Conservation (phyloP, 768 basidiomycete genomes). For the Thelephora ganbajun region DNA sequence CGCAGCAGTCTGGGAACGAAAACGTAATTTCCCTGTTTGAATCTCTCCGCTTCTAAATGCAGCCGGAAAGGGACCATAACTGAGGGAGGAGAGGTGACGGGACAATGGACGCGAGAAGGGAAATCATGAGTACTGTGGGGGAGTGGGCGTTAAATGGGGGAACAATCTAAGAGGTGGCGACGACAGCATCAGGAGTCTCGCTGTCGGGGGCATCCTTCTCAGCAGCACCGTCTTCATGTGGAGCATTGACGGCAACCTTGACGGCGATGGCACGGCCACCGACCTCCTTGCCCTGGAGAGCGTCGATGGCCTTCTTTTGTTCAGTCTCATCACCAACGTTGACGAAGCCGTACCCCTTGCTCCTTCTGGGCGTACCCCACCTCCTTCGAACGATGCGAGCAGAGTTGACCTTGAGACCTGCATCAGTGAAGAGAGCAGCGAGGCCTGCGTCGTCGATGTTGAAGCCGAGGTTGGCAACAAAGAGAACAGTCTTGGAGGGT, state of each 20-base stretch:
- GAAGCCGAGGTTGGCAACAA: constrained; percentile 98
- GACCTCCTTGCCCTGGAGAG: constrained; percentile 78
- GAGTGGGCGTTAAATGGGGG: too few species aligned
- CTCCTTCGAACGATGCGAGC: constrained; percentile 83
- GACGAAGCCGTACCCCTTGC: constrained; percentile 97
- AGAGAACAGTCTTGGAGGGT: constrained; percentile 79
- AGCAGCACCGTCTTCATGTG: constrained; percentile 42
- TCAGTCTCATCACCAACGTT: constrained; percentile 83
- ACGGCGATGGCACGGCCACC: constrained; percentile 79
- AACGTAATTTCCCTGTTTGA: neutral
- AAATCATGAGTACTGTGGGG: neutral
- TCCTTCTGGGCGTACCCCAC: constrained; percentile 73
- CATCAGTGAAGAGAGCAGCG: constrained; percentile 71
- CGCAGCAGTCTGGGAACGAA: neutral
- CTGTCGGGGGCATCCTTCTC: constrained; percentile 14
- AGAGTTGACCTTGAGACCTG: constrained; percentile 66
- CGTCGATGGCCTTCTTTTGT: constrained; percentile 83
- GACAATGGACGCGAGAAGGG: neutral
- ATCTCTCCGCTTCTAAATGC: too few species aligned
- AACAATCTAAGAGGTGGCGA: neutral
- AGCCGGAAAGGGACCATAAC: too few species aligned
- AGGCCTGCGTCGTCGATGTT: constrained; percentile 78
- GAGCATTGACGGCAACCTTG: constrained; percentile 88
- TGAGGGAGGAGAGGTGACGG: neutral
- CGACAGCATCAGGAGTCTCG: constrained; percentile 8